Percentiles rank a stretch among this genome's conserved stretches.
phyloP scores from a whole-genome alignment of 2,329 filamentous ascomycete species.

The Fusarium tjaetaba region DNA sequence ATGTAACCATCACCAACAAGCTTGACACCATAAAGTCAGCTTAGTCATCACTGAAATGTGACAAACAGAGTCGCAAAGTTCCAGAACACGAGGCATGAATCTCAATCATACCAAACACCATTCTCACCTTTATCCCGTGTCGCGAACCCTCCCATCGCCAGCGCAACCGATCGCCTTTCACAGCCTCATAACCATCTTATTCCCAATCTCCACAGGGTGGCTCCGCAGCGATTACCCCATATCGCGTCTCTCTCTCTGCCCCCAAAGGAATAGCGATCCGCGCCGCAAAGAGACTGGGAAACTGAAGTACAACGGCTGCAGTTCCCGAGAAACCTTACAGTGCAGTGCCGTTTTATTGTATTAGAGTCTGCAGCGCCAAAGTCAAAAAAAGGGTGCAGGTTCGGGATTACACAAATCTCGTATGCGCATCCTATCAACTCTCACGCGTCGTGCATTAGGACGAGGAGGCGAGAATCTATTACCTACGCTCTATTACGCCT shows the following conservation, averaged over 20 bases:
- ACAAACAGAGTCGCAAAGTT: slow-evolving; percentile 22
- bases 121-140: not conserved
- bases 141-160: not conserved
- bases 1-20: slow-evolving; percentile 16
- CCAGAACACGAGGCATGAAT: slow-evolving; percentile 15
- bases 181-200: slow-evolving; percentile 11
- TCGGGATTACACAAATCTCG: not conserved
- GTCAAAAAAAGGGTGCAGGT: not conserved
- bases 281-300: slow-evolving; percentile 4
- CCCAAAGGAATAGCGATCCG: slow-evolving; percentile 20
- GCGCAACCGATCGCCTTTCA: not conserved
- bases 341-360: not conserved
- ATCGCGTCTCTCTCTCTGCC: slow-evolving; percentile 3
- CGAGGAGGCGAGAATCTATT: not conserved
- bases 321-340: not conserved
- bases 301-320: not conserved
- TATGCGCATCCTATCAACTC: slow-evolving; percentile 8
- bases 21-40: slow-evolving; percentile 1
- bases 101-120: slow-evolving; percentile 11
- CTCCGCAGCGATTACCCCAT: slow-evolving; percentile 34
- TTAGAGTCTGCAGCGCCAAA: not conserved
- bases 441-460: slow-evolving; percentile 8
- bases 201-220: slow-evolving; percentile 24
- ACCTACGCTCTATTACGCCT: not conserved
- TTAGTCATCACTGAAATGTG: slow-evolving; percentile 30